Conservation (phyloP, 371 early-diverging fungal genomes). For the Gilbertella persicaria region DNA sequence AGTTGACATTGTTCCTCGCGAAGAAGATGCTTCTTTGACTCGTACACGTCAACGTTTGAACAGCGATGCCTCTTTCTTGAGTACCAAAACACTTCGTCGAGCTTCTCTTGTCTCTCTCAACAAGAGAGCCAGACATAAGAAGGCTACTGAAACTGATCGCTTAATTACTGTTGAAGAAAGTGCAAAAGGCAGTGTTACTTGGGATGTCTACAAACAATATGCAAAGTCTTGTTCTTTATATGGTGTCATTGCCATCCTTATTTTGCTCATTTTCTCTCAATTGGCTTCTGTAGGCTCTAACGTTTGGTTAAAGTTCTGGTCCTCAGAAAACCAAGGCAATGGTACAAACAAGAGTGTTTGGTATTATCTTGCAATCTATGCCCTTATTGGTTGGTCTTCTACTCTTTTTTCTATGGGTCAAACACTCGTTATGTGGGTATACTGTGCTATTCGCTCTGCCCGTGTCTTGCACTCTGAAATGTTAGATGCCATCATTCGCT, state of each 20-base stretch:
- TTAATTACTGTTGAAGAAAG: constrained; percentile 77
- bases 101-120: constrained; percentile 54
- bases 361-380: constrained; percentile 79
- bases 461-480: constrained; percentile 61
- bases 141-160: constrained; percentile 25
- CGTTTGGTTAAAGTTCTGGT: constrained; percentile 80
- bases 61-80: constrained; percentile 40
- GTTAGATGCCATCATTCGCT: constrained; percentile 53
- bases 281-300: constrained; percentile 55
- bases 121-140: constrained; percentile 20
- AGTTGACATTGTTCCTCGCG: constrained; percentile 35
- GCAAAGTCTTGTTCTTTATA: constrained; percentile 69
- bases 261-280: constrained; percentile 63
- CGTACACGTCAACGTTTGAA: constrained; percentile 39
- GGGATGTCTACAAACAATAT: constrained; percentile 75
- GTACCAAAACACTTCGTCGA: constrained; percentile 54
- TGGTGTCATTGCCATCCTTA: constrained; percentile 56
- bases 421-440: constrained; percentile 77
- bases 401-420: constrained; percentile 71
- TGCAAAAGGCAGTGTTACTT: constrained; percentile 80
- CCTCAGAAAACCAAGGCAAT: constrained; percentile 47
- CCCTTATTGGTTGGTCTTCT: constrained; percentile 71
- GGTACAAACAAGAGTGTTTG: constrained; percentile 42
- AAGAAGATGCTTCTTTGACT: constrained; percentile 39
- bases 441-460: constrained; percentile 80